phyloP scores from a whole-genome alignment of 2,329 filamentous ascomycete genomes.

The Clonostachys sp. region DNA sequence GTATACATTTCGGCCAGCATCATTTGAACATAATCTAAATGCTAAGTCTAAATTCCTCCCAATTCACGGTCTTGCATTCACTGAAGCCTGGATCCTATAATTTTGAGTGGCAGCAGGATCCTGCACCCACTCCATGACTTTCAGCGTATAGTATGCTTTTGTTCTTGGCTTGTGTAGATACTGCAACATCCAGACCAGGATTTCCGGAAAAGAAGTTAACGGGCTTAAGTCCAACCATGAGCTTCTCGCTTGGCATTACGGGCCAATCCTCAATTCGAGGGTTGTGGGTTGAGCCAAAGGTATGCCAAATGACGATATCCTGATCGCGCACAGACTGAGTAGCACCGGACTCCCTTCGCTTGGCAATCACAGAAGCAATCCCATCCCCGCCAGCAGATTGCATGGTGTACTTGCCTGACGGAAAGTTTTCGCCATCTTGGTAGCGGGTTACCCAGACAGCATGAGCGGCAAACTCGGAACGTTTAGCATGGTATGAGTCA shows the following conservation, averaged over 20 bases:
- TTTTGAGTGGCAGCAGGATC: too few species aligned
- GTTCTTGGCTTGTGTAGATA: constrained; percentile 25
- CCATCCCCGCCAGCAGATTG: constrained; percentile 37
- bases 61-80: too few species aligned
- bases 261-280: constrained; percentile 64
- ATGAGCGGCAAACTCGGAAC: constrained; percentile 35
- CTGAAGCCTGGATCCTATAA: too few species aligned
- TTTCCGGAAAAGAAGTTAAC: constrained; percentile 49
- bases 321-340: constrained; percentile 23
- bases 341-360: constrained; percentile 2
- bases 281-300: constrained; percentile 58
- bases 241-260: constrained; percentile 60
- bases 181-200: constrained; percentile 43
- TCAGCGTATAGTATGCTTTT: constrained; percentile 16
- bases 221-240: constrained; percentile 44
- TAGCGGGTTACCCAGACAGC: constrained; percentile 39
- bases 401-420: constrained; percentile 35
- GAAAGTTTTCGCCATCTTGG: constrained; percentile 33
- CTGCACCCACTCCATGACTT: too few species aligned
- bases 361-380: constrained; percentile 20
- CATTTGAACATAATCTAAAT: too few species aligned
- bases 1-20: too few species aligned
- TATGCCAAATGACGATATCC: constrained; percentile 54
- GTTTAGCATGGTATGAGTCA: constrained; percentile 27
- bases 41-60: too few species aligned